Evolutionary conservation across 495 filamentous ascomycete species (phyloP), one percentile per base, ranked within the genome.

Genomic region (Lichina pygmaea): DNA sequence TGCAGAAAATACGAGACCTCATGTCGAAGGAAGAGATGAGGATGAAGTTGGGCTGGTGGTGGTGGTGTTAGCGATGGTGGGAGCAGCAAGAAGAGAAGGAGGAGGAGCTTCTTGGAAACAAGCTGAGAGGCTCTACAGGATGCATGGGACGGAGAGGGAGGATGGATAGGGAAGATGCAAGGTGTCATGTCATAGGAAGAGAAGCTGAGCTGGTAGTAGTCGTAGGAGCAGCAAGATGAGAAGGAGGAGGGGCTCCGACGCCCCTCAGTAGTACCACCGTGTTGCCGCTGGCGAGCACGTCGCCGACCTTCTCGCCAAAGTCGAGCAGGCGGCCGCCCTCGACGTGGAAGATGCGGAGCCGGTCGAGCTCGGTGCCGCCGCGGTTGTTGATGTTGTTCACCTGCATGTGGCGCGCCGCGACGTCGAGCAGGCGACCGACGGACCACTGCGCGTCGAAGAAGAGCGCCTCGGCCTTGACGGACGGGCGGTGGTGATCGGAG

Each of bases 341-440:
- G 0, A 94, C 79, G 58, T 95, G 86, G 47, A 89, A 97, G 2
- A 97, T 71, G 36, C 86, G 58, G 50, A 97, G 53, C 54, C 72
- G 72, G 33, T 80, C 77, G 59, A 78, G 74, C 62, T 92, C 83
- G 12, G 77, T 68, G 31, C 67, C 72, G 15, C 66, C 76, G 46
- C 81, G 68, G 56, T 93, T 94, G 54, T 94, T 94, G 49, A 91
- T 51, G 57, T 94, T 94, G 60, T 81, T 66, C 36, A 93, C 73
- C 55, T 79, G 75, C 47, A 94, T 56, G 49, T 69, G 73, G 62
- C 70, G 72, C 11, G 91, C 86, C 42, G 82, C 91, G 34, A 80
- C 77, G 56, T 97, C 89, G 46, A 97, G 62, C 47, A 95, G 69
- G 46, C 82, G 60, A 0, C 89, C 89, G 8, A 94, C 75, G 43